Conservation (phyloP, 1,284 basidiomycete species). For the Ceratobasidium theobromae region DNA sequence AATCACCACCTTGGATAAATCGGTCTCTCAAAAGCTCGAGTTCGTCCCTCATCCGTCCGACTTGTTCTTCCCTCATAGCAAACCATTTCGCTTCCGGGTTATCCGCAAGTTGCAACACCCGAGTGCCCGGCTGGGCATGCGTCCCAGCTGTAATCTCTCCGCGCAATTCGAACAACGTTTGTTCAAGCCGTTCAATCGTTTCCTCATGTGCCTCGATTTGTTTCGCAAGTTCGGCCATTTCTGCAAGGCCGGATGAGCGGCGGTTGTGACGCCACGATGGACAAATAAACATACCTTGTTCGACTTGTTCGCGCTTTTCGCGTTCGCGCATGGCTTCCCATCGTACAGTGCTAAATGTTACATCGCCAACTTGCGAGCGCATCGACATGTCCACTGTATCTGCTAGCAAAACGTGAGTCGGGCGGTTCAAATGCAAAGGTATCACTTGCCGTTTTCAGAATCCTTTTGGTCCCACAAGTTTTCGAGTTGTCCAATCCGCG, state of each 20-base stretch:
- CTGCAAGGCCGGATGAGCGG: too few species aligned
- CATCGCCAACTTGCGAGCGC: conserved; percentile 45
- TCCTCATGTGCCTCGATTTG: conserved; percentile 47
- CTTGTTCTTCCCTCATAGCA: conserved; percentile 59
- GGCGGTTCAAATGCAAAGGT: conserved; percentile 42
- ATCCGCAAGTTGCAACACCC: conserved; percentile 66
- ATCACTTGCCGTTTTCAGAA: conserved; percentile 48
- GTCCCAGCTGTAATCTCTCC: conserved; percentile 75
- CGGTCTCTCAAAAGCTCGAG: conserved; percentile 57
- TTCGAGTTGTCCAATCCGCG: conserved; percentile 61
- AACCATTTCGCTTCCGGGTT: conserved; percentile 59
- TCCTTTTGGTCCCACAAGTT: conserved; percentile 53
- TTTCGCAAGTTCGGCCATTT: conserved; percentile 42
- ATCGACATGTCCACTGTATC: conserved; percentile 39
- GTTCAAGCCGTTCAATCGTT: conserved; percentile 63
- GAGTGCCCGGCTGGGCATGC: conserved; percentile 59
- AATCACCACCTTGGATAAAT: conserved; percentile 43
- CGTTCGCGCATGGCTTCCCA: conserved; percentile 25
- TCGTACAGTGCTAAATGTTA: conserved; percentile 23
- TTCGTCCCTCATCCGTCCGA: conserved; percentile 62
- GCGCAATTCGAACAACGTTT: conserved; percentile 69
- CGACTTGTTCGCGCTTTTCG: conserved; percentile 5
- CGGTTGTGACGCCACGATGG: neutral
- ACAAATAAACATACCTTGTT: conserved; percentile 46
- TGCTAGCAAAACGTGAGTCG: conserved; percentile 36